phyloP scores from a whole-genome alignment of 2,329 filamentous ascomycete genomes.

The Juglanconis sp. region DNA sequence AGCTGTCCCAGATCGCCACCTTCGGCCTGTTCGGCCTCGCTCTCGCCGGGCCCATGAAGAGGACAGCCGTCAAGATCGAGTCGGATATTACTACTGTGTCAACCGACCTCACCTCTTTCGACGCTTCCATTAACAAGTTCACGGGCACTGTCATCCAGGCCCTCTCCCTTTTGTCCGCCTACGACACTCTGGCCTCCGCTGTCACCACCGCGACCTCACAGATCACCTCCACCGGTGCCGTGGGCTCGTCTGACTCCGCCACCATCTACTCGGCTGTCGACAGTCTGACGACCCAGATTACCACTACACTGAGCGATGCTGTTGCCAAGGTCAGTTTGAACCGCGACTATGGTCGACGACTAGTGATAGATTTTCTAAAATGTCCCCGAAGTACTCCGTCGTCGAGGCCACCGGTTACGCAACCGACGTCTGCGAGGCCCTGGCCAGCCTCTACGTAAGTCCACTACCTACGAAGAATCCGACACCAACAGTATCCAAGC shows the following conservation, averaged over 20 bases:
- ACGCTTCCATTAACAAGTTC: conserved; percentile 11
- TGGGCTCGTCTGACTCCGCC: conserved; percentile 5
- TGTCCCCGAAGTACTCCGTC: background rate
- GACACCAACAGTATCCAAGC: background rate
- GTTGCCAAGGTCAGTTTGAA: conserved; percentile 3
- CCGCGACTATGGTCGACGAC: too few relatives aligned
- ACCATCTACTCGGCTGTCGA: conserved; percentile 10
- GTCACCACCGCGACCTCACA: conserved; percentile 2
- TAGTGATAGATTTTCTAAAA: too few relatives aligned
- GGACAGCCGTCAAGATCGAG: conserved; percentile 6
- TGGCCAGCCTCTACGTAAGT: conserved; percentile 8
- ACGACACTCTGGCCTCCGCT: background rate
- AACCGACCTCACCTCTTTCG: conserved; percentile 10
- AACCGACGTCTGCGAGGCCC: conserved; percentile 1
- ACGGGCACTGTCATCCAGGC: conserved; percentile 7
- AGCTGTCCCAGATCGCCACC: conserved; percentile 9
- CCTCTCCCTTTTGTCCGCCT: conserved; percentile 7
- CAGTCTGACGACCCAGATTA: conserved; percentile 11
- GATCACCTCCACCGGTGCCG: conserved; percentile 8
- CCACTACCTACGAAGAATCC: too few relatives aligned
- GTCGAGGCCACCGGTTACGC: conserved; percentile 8
- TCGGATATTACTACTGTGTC: conserved; percentile 7
- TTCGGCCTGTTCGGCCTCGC: conserved; percentile 11
- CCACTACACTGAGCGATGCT: conserved; percentile 4
- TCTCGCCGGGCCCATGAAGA: conserved; percentile 4